These are phyloP conservation scores for Hylodesmum podocarpum DNA, from an alignment of 306 rosid genomes.

Conservation along the genomic window DNA sequence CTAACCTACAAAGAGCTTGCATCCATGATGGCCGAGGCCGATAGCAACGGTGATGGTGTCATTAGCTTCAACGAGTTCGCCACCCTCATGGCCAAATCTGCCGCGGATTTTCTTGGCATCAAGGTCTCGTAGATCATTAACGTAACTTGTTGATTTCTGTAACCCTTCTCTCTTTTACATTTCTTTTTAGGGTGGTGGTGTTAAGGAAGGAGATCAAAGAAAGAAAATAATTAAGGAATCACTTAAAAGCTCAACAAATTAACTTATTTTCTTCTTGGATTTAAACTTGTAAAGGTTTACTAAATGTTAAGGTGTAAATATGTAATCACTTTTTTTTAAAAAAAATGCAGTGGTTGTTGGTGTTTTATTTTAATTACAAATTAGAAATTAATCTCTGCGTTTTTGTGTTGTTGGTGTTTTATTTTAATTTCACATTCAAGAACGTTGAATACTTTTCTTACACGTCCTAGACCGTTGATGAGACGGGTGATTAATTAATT, in stretches of 20 bases:
- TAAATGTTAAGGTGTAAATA: too few species aligned
- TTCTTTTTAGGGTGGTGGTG: neutral
- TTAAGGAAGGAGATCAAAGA: conserved; percentile 2
- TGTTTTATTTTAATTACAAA: too few species aligned
- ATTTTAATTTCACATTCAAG: too few species aligned
- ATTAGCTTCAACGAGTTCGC: conserved; percentile 75
- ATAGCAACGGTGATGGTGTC: conserved; percentile 80
- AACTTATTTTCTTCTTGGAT: neutral
- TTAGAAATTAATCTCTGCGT: too few species aligned
- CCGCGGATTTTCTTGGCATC: conserved; percentile 72
- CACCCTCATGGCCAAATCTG: conserved; percentile 68
- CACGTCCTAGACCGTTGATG: too few species aligned
- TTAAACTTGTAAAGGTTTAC: too few species aligned
- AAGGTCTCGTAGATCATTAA: neutral
- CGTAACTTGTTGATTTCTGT: neutral
- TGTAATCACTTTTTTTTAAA: too few species aligned
- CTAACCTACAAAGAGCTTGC: conserved; percentile 65
- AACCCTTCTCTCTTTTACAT: neutral
- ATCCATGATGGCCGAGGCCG: conserved; percentile 74
- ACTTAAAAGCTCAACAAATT: neutral
- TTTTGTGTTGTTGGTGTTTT: too few species aligned
- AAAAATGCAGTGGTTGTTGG: too few species aligned
- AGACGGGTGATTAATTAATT: too few species aligned
- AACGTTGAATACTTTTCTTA: too few species aligned
- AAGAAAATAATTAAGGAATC: neutral